Conservation (phyloP, 768 basidiomycete species). For the Hemileccinum impolitum region DNA sequence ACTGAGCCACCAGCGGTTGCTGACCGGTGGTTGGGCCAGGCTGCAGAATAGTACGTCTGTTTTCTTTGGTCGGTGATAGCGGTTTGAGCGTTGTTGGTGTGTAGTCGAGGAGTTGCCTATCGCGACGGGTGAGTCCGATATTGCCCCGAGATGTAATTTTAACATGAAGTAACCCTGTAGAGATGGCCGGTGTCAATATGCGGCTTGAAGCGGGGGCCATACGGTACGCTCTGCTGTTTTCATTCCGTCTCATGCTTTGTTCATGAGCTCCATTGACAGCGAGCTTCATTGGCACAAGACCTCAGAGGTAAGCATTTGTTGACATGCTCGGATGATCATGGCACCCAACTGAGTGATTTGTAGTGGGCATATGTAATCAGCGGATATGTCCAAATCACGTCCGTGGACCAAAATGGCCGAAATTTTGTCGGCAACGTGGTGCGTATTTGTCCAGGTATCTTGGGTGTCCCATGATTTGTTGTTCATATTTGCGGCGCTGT, state of each 20-base stretch:
- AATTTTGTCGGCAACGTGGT: conserved; percentile 48
- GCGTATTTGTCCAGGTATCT: conserved; percentile 12
- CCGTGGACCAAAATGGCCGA: conserved; percentile 45
- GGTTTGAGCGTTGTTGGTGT: not conserved
- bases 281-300: conserved; percentile 43
- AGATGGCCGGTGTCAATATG: conserved; percentile 34
- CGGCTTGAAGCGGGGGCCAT: conserved; percentile 37
- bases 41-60: conserved; percentile 46
- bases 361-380: conserved; percentile 52
- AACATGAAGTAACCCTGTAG: not conserved
- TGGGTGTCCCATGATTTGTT: not conserved
- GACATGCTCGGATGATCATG: no score
- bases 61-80: not conserved
- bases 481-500: conserved; percentile 15
- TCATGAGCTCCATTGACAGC: conserved; percentile 9
- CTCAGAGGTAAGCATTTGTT: conserved; percentile 17
- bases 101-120: conserved; percentile 37
- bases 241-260: not conserved
- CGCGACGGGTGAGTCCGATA: conserved; percentile 29
- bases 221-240: conserved; percentile 18
- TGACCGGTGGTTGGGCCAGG: conserved; percentile 58
- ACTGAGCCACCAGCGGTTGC: conserved; percentile 52
- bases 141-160: not conserved
- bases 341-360: not conserved
- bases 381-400: conserved; percentile 40